Percentiles rank a stretch among this genome's conserved stretches.
Conservation (phyloP, 305 asterid species). For the Solanum hybrid region DNA sequence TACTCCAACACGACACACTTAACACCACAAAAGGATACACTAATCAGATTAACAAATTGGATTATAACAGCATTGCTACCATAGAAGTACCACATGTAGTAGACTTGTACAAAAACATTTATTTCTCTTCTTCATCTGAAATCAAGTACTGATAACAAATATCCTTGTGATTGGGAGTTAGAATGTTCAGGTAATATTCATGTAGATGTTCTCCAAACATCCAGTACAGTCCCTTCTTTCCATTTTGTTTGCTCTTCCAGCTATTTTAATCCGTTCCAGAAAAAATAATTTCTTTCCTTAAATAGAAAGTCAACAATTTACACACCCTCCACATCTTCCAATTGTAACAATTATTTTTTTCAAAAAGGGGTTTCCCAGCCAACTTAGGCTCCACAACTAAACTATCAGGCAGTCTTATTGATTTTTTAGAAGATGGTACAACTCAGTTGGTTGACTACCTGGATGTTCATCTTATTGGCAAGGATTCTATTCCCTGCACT, state of each 20-base stretch:
- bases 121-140: neutral
- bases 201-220: neutral
- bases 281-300: neutral
- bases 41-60: neutral
- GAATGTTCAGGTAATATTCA: neutral
- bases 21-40: neutral
- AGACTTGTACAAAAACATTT: neutral
- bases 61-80: neutral
- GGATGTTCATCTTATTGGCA: neutral
- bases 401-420: neutral
- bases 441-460: neutral
- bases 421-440: neutral
- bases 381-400: neutral
- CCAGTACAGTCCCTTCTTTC: neutral
- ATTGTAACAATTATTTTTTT: neutral
- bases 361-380: neutral
- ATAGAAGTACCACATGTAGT: neutral
- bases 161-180: neutral
- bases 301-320: neutral
- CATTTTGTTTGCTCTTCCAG: neutral
- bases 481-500: neutral
- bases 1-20: neutral
- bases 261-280: neutral
- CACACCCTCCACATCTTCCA: neutral
- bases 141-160: neutral